phyloP scores from a whole-genome alignment of 2,329 filamentous ascomycete genomes.

The Fusarium veterinarium region DNA sequence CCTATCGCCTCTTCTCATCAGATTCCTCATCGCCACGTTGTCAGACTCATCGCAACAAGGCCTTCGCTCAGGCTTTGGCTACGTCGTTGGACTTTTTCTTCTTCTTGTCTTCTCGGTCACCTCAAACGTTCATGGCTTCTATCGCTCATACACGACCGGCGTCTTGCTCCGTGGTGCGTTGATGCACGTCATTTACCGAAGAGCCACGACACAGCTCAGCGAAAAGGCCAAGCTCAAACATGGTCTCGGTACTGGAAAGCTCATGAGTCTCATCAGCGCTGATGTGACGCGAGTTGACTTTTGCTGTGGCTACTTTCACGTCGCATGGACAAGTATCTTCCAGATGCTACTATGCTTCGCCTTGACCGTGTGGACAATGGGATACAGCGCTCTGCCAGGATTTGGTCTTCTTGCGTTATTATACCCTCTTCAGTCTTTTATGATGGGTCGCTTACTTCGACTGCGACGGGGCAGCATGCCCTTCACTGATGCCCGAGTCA shows the following conservation, averaged over 20 bases:
- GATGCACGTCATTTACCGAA: constrained; percentile 29
- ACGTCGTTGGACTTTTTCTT: constrained; percentile 4
- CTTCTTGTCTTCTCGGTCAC: constrained; percentile 28
- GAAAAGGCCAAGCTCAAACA: constrained; percentile 33
- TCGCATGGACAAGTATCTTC: constrained; percentile 48
- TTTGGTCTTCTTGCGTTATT: constrained; percentile 17
- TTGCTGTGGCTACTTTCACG: constrained; percentile 49
- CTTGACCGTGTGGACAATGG: constrained; percentile 12
- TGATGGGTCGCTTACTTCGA: constrained; percentile 19
- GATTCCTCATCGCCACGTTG: constrained; percentile 24
- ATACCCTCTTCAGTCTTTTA: constrained; percentile 26
- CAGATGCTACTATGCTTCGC: constrained; percentile 49
- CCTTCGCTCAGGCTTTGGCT: constrained; percentile 22
- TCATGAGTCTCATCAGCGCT: constrained; percentile 49
- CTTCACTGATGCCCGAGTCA: constrained; percentile 17
- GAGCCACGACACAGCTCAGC: constrained; percentile 21
- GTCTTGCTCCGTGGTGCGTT: constrained; percentile 15
- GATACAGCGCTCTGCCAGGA: constrained; percentile 19
- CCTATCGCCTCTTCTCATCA: constrained; percentile 20
- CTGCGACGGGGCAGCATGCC: constrained; percentile 25
- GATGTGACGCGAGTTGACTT: constrained; percentile 49
- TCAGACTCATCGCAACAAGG: constrained; percentile 16
- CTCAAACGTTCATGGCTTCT: constrained; percentile 26
- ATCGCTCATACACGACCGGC: constrained; percentile 16
- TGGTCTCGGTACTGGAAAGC: constrained; percentile 42